These are phyloP conservation scores for Paramecium pentaurelia DNA, from an alignment of 73 alveolate species.

Conservation along the genomic window DNA sequence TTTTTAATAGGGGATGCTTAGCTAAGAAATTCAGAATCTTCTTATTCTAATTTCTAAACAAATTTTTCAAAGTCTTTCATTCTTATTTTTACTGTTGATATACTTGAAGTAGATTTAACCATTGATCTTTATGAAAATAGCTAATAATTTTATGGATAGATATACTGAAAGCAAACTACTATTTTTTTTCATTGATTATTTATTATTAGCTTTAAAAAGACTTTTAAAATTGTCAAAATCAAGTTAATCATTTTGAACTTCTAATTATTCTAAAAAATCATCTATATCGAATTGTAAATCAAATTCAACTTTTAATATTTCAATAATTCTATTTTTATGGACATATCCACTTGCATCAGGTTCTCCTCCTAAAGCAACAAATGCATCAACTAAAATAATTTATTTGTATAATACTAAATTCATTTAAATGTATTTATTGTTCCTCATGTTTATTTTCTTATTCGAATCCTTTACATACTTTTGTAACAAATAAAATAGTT, in stretches of 20 bases:
- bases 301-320: conserved; percentile 71
- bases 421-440: not conserved
- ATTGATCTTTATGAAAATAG: not conserved
- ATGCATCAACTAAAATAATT: conserved; percentile 70
- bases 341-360: conserved; percentile 67
- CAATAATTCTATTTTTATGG: conserved; percentile 60
- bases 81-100: conserved; percentile 16
- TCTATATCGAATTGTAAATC: conserved; percentile 77
- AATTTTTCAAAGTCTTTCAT: conserved; percentile 36
- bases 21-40: not conserved
- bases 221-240: conserved; percentile 76
- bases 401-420: not conserved
- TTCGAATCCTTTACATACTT: not conserved
- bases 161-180: conserved; percentile 33
- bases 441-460: not conserved
- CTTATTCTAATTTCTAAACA: not conserved
- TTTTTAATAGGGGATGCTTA: not conserved
- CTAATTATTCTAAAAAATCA: conserved; percentile 72
- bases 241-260: conserved; percentile 67
- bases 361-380: conserved; percentile 83
- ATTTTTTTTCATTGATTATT: conserved; percentile 9
- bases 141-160: not conserved
- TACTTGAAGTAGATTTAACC: conserved; percentile 12
- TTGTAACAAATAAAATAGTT: not conserved
- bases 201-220: conserved; percentile 57